Evolutionary conservation across 768 basidiomycete genomes (phyloP).

Genomic region (Arthromyces matolae): DNA sequence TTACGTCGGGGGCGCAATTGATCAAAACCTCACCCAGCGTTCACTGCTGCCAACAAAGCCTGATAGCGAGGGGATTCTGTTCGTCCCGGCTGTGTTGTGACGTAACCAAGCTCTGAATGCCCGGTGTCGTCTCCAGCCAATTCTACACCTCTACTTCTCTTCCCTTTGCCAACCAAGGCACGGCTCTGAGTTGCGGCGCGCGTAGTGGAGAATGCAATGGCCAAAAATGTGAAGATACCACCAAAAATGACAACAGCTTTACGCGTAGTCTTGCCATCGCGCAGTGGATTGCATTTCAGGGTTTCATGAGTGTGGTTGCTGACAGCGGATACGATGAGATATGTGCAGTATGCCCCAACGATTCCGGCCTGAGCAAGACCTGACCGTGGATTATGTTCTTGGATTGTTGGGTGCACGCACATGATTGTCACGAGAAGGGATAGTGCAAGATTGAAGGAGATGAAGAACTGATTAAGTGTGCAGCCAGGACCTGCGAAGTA

Average conservation of each 20-base stretch:
- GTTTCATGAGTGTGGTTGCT: slow-evolving; percentile 82
- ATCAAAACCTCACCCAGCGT: slow-evolving; percentile 71
- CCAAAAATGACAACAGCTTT: slow-evolving; percentile 88
- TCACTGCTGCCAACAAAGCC: slow-evolving; percentile 90
- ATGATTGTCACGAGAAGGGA: slow-evolving; percentile 76
- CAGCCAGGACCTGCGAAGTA: slow-evolving; percentile 90
- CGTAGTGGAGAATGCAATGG: slow-evolving; percentile 96
- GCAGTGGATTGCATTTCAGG: slow-evolving; percentile 83
- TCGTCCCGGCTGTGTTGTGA: slow-evolving; percentile 78
- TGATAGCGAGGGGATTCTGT: slow-evolving; percentile 90
- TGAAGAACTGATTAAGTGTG: slow-evolving; percentile 93
- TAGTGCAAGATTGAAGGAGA: slow-evolving; percentile 87
- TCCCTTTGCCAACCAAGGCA: slow-evolving; percentile 76
- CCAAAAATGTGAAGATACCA: slow-evolving; percentile 93
- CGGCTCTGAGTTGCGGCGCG: slow-evolving; percentile 94
- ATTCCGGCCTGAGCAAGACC: slow-evolving; percentile 94
- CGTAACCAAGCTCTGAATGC: slow-evolving; percentile 69
- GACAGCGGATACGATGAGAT: slow-evolving; percentile 90
- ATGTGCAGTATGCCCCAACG: slow-evolving; percentile 98
- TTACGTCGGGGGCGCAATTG: background rate
- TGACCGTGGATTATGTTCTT: slow-evolving; percentile 90
- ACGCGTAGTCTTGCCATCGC: slow-evolving; percentile 61
- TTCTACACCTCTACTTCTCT: slow-evolving; percentile 60
- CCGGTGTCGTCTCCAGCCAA: slow-evolving; percentile 50
- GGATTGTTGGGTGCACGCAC: slow-evolving; percentile 81